phyloP scores from a whole-genome alignment of 192 early-diverging fungal genomes.

The Mortierella hygrophila region DNA sequence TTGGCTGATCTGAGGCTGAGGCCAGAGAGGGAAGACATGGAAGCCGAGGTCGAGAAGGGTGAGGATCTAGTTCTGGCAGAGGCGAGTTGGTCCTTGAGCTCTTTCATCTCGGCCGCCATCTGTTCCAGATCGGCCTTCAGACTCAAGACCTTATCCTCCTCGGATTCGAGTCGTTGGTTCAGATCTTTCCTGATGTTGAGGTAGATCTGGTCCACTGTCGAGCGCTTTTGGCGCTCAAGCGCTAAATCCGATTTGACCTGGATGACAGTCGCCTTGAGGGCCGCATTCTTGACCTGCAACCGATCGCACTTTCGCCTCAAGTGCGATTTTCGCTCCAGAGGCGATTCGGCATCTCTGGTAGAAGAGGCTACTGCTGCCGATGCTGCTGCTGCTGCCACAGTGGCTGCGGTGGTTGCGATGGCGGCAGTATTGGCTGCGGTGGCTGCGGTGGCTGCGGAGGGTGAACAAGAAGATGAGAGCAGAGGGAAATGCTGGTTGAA shows the following conservation, averaged over 20 bases:
- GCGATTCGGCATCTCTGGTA: background rate
- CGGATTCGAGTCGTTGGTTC: conserved; percentile 26
- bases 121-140: conserved; percentile 36
- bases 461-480: background rate
- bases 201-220: conserved; percentile 36
- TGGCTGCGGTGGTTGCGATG: background rate
- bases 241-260: conserved; percentile 40
- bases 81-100: conserved; percentile 24
- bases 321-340: conserved; percentile 21
- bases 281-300: conserved; percentile 30
- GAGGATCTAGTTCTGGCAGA: background rate
- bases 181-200: conserved; percentile 31
- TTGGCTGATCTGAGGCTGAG: background rate
- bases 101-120: conserved; percentile 21
- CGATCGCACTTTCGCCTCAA: conserved; percentile 22
- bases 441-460: background rate
- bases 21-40: background rate
- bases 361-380: background rate
- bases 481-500: background rate
- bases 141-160: conserved; percentile 23
- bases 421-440: background rate
- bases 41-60: background rate
- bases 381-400: background rate
- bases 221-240: conserved; percentile 33
- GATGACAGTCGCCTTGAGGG: conserved; percentile 17